Evolutionary conservation across 2,329 filamentous ascomycete species (phyloP).

Genomic region (Coniosporium tulheliwenetii): DNA sequence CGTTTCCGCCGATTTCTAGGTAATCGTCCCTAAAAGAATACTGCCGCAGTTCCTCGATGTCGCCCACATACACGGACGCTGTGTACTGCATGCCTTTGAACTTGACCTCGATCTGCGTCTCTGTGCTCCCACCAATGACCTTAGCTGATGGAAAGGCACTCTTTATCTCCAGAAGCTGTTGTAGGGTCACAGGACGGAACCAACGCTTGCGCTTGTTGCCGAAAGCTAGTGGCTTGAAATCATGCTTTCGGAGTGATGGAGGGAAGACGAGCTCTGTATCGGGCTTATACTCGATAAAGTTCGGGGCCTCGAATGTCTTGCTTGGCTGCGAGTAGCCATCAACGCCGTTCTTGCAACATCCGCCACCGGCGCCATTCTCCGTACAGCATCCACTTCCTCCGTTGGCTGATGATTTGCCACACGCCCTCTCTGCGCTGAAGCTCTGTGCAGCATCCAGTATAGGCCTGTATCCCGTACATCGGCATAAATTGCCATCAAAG

Average conservation of each 20-base stretch:
- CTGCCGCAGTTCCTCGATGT: conserved; percentile 76
- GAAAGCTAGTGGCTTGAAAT: conserved; percentile 68
- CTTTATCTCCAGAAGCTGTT: conserved; percentile 88
- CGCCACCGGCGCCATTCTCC: conserved; percentile 32
- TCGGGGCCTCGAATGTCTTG: conserved; percentile 64
- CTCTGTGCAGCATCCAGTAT: conserved; percentile 90
- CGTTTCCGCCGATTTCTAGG: conserved; percentile 86
- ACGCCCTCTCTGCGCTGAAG: conserved; percentile 49
- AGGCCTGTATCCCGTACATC: conserved; percentile 88
- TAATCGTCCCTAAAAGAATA: conserved; percentile 66
- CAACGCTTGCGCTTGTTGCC: conserved; percentile 91
- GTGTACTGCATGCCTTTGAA: conserved; percentile 91
- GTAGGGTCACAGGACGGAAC: conserved; percentile 76
- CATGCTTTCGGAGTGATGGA: conserved; percentile 65
- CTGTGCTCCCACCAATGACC: conserved; percentile 87
- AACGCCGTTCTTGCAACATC: conserved; percentile 24
- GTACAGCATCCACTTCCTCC: conserved; percentile 59
- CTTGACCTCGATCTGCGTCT: conserved; percentile 96
- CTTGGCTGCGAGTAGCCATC: conserved; percentile 26
- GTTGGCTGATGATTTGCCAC: conserved; percentile 39
- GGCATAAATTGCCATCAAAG: conserved; percentile 90
- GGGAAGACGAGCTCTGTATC: conserved; percentile 95
- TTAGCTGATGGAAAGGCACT: conserved; percentile 71
- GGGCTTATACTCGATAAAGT: conserved; percentile 86
- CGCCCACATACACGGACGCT: conserved; percentile 80